Percentiles rank a stretch among this genome's conserved stretches.
Evolutionary conservation across 495 filamentous ascomycete genomes (phyloP).

Genomic region (Penicillium cosmopolitanum): DNA sequence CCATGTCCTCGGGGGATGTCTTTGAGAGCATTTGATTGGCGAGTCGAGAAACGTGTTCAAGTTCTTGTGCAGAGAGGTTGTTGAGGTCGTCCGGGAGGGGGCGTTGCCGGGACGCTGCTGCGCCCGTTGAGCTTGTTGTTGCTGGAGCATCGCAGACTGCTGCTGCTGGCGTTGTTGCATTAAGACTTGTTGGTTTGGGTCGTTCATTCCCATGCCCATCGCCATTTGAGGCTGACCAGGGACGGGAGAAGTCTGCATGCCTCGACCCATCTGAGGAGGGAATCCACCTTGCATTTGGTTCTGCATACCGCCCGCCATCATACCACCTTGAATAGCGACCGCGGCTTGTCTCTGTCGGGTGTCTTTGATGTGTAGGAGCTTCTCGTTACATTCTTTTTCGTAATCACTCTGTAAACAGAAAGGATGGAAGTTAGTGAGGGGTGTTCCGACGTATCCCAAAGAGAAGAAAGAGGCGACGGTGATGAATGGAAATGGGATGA

Average conservation of each 20-base stretch:
- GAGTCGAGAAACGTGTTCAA: conserved; percentile 46
- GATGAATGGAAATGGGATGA: neutral
- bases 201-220: conserved; percentile 54
- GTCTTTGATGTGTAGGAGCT: conserved; percentile 52
- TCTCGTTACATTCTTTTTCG: conserved; percentile 52
- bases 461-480: neutral
- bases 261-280: conserved; percentile 55
- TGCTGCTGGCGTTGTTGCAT: conserved; percentile 42
- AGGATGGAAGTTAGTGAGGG: conserved; percentile 8
- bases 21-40: conserved; percentile 45
- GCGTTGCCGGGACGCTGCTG: conserved; percentile 39
- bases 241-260: conserved; percentile 56
- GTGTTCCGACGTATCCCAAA: conserved; percentile 3
- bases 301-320: conserved; percentile 47
- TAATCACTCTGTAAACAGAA: conserved; percentile 41
- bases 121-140: conserved; percentile 33
- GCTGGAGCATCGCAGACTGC: conserved; percentile 26
- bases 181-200: conserved; percentile 43
- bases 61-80: conserved; percentile 43
- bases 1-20: conserved; percentile 46
- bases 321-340: conserved; percentile 45
- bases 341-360: conserved; percentile 50
- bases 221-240: conserved; percentile 46
- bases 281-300: conserved; percentile 47
- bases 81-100: conserved; percentile 42